Base-by-base conservation (phyloP, 768 basidiomycete genomes). In the Amyloporia xantha region DNA sequence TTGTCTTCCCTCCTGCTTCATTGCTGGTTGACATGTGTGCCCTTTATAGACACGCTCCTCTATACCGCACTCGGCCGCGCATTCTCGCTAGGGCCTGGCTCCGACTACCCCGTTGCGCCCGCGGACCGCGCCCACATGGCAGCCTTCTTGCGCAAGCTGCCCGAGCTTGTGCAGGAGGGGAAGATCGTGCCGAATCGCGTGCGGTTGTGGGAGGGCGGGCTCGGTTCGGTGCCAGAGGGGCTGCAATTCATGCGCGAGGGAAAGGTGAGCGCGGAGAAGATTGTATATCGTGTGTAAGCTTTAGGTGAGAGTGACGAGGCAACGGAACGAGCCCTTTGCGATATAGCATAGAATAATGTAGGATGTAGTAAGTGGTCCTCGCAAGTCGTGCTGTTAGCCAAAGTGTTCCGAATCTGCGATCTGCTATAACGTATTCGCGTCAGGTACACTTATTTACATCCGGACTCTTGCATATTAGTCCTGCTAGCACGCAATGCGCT, bases 261-360 rank as follows among this genome's bases (percentile, higher is more conserved):
- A 10, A 60, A 61, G 53, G 54, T 59, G 7, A 61, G 60, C 47
- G 62, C 48, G 13, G 50, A 55, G 50, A 63, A 64, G 41, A 48
- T 59, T 28, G 58, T 56, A 7, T 61, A 55, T 49, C 49, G 56
- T 24, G 46, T 62, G 36, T 41, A 40, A 28, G n/a, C n/a, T n/a
- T n/a, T n/a, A 6, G n/a, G n/a, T n/a, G n/a, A n/a, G n/a, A n/a
- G n/a, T n/a, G n/a, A n/a, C n/a, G n/a, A n/a, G n/a, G n/a, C n/a
- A n/a, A n/a, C n/a, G n/a, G n/a, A n/a, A n/a, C n/a, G n/a, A n/a
- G n/a, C n/a, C n/a, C n/a, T n/a, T n/a, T n/a, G n/a, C n/a, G n/a
- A n/a, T n/a, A n/a, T n/a, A n/a, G n/a, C n/a, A n/a, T n/a, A n/a
- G n/a, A n/a, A n/a, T n/a, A n/a, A n/a, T n/a, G n/a, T n/a, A n/a